phyloP scores from a whole-genome alignment of 1,284 basidiomycete genomes.

The Chondrostereum purpureum region DNA sequence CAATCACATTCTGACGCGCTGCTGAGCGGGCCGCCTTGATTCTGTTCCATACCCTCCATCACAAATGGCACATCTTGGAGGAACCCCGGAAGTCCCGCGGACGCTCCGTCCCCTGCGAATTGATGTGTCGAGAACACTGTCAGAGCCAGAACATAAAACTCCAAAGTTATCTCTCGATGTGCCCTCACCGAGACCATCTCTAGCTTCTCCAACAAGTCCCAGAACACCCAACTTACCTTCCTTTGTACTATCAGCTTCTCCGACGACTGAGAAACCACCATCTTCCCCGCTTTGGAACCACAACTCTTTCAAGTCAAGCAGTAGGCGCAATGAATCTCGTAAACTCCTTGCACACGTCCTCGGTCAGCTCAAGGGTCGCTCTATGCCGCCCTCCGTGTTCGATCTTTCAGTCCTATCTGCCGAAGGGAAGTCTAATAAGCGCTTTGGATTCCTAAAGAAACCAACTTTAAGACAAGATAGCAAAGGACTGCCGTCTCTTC shows the following conservation, averaged over 20 bases:
- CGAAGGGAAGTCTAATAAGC: conserved; percentile 23
- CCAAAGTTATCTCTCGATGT: conserved; percentile 10
- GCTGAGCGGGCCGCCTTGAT: too few relatives aligned
- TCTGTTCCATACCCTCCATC: too few relatives aligned
- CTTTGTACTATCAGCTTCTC: conserved; percentile 18
- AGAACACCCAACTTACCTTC: conserved; percentile 19
- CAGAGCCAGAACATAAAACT: not conserved
- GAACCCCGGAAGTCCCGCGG: not conserved
- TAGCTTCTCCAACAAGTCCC: conserved; percentile 3
- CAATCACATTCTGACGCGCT: too few relatives aligned
- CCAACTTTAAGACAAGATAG: conserved; percentile 11
- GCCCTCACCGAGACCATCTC: conserved; percentile 6
- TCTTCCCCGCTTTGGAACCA: conserved; percentile 7
- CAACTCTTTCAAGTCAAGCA: conserved; percentile 24
- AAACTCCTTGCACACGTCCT: conserved; percentile 56
- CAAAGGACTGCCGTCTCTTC: conserved; percentile 17
- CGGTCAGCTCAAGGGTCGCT: conserved; percentile 46
- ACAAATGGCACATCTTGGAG: too few relatives aligned
- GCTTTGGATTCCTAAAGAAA: conserved; percentile 37
- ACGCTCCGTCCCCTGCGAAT: conserved; percentile 5
- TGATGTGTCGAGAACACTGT: not conserved
- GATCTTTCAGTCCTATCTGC: conserved; percentile 28
- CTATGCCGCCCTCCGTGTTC: conserved; percentile 44
- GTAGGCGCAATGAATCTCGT: conserved; percentile 47
- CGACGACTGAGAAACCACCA: conserved; percentile 21